Evolutionary conservation across 192 early-diverging fungal species (phyloP), one percentile per base, ranked within the genome.

Genomic region (Endogone sp.): DNA sequence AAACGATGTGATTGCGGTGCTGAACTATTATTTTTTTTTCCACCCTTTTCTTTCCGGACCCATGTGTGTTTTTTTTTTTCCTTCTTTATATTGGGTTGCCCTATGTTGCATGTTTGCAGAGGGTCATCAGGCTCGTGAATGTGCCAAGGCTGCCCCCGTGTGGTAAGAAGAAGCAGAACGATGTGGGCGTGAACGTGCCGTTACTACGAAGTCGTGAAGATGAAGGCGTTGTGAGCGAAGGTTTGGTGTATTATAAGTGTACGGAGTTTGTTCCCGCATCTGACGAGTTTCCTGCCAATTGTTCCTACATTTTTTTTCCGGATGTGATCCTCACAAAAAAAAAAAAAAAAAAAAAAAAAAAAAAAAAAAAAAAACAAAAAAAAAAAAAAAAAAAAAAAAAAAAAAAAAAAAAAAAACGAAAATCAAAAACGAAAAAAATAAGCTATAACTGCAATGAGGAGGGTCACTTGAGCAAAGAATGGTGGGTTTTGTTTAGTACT

Each of bases 391-490:
- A n/a, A n/a, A n/a, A n/a, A n/a, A n/a, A n/a, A n/a, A n/a, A n/a
- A n/a, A n/a, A n/a, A n/a, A n/a, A n/a, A n/a, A n/a, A n/a, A n/a
- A n/a, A n/a, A n/a, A n/a, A n/a, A n/a, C n/a, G n/a, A n/a, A n/a
- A n/a, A n/a, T n/a, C n/a, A n/a, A n/a, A n/a, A n/a, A n/a, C n/a
- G n/a, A n/a, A n/a, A n/a, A n/a, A 8, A 30, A 25, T 63, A 29
- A 84, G 83, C 79, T 85, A 82, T 71, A 85, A 85, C 81, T 85
- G 83, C 74, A 71, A 76, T 69, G 67, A 81, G 66, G 64, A 65
- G 63, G 77, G 77, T 44, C 77, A 79, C 65, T 60, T 79, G 63
- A 75, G 72, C 70, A 72, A 73, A 66, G 76, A 78, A 65, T 78
- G 76, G 27, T 62, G 63, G 63, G 71, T 54, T 61, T 23, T 60